Percentiles rank a stretch among this genome's conserved stretches.
Conservation (phyloP, 805 yeast genomes). For the Cephaloascus fragrans region DNA sequence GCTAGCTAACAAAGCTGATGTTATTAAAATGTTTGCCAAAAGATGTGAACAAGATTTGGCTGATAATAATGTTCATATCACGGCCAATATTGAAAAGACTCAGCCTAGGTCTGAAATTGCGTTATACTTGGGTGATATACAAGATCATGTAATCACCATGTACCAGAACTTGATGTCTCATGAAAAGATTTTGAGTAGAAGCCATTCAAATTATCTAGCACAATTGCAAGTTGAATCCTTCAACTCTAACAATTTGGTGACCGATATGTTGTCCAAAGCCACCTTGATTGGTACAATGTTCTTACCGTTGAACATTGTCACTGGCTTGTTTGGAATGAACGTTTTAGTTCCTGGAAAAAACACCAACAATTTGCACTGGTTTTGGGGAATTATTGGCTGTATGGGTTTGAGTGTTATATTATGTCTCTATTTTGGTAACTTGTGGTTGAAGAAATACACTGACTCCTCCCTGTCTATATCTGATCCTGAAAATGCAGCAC, state of each 20-base stretch:
- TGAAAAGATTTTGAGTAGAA: conserved; percentile 87
- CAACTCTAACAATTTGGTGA: conserved; percentile 73
- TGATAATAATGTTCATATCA: conserved; percentile 1
- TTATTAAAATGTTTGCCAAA: conserved; percentile 90
- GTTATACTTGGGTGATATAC: conserved; percentile 87
- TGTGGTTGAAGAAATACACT: conserved; percentile 12
- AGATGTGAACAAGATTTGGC: conserved; percentile 73
- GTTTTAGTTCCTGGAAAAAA: conserved; percentile 73
- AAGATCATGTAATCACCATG: conserved; percentile 97
- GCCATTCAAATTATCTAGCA: conserved; percentile 88
- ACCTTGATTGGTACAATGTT: conserved; percentile 85
- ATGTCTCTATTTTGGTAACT: conserved; percentile 13
- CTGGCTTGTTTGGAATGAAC: conserved; percentile 95
- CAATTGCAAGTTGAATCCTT: conserved; percentile 91
- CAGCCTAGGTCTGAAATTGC: conserved; percentile 89
- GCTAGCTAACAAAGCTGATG: conserved; percentile 91
- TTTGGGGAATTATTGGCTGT: conserved; percentile 55
- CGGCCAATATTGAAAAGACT: conserved; percentile 12
- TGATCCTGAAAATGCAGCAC: too few species aligned
- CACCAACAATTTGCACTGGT: conserved; percentile 44
- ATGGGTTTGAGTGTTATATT: conserved; percentile 17
- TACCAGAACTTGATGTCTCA: conserved; percentile 81
- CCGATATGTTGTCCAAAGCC: conserved; percentile 81
- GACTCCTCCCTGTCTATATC: too few species aligned
- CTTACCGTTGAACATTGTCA: conserved; percentile 84